Evolutionary conservation across 805 yeast genomes (phyloP).

Genomic region (Starmerella apicola): DNA sequence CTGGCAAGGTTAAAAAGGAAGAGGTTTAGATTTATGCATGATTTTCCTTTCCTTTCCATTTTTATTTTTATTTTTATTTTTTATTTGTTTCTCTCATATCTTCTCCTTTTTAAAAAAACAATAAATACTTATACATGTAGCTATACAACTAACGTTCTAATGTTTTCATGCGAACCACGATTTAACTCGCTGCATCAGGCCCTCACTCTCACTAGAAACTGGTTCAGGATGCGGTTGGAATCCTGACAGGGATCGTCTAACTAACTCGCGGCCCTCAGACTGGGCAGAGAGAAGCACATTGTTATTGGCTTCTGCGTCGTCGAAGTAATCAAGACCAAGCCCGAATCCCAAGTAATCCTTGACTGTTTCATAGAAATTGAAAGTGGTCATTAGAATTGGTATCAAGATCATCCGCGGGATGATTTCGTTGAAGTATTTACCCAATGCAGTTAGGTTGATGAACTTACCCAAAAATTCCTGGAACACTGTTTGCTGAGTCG

Average conservation of each 20-base stretch:
- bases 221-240: conserved; percentile 1
- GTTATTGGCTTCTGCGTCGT: conserved; percentile 14
- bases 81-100: too few relatives aligned
- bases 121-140: not conserved
- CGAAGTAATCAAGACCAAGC: conserved; percentile 27
- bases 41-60: too few relatives aligned
- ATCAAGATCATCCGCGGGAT: conserved; percentile 62
- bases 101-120: not conserved
- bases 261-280: conserved; percentile 28
- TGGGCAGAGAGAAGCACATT: conserved; percentile 14
- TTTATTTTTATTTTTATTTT: too few relatives aligned
- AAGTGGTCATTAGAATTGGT: conserved; percentile 53
- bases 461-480: conserved; percentile 65
- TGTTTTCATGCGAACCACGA: not conserved
- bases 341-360: conserved; percentile 34
- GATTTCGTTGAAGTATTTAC: conserved; percentile 57
- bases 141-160: not conserved
- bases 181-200: not conserved
- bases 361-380: conserved; percentile 54
- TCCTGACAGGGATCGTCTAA: conserved; percentile 24
- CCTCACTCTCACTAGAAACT: conserved; percentile 1
- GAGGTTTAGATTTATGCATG: not conserved
- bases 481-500: conserved; percentile 42
- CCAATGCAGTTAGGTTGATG: conserved; percentile 62
- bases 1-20: conserved; percentile 8